phyloP scores from a whole-genome alignment of 148 eudicot genomes.

The Suaeda aralocaspica region DNA sequence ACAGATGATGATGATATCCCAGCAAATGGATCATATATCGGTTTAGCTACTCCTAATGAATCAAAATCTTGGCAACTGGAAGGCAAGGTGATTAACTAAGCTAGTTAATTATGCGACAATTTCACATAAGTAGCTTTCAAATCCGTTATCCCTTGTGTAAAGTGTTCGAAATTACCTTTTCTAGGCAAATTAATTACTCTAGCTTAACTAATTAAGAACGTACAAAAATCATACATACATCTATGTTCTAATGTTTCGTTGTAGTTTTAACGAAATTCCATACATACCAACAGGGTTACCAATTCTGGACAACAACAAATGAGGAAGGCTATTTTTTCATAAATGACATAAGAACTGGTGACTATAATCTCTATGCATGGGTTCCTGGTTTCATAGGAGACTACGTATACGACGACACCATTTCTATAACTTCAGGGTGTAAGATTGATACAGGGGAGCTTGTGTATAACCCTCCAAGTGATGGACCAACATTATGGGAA shows the following conservation, averaged over 20 bases:
- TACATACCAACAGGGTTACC: slow-evolving; percentile 47
- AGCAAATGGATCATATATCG: slow-evolving; percentile 57
- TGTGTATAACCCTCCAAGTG: slow-evolving; percentile 59
- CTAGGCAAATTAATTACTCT: too few relatives aligned
- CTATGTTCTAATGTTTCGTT: background rate
- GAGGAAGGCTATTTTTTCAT: slow-evolving; percentile 50
- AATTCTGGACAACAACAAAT: slow-evolving; percentile 59
- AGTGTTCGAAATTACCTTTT: too few relatives aligned
- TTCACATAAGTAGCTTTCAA: too few relatives aligned
- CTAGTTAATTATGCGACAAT: too few relatives aligned
- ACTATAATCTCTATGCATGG: slow-evolving; percentile 52
- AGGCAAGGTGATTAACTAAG: slow-evolving; percentile 45
- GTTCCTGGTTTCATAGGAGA: slow-evolving; percentile 66
- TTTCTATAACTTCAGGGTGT: slow-evolving; percentile 48
- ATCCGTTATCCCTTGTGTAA: too few relatives aligned
- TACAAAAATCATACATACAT: too few relatives aligned
- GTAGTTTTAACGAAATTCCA: background rate
- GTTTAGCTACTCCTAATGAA: slow-evolving; percentile 66
- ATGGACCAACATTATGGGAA: slow-evolving; percentile 78
- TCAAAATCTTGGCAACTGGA: slow-evolving; percentile 84
- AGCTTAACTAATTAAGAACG: too few relatives aligned
- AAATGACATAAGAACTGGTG: slow-evolving; percentile 39
- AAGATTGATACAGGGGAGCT: slow-evolving; percentile 39
- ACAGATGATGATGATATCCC: slow-evolving; percentile 33
- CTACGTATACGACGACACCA: slow-evolving; percentile 26